A percentile compares a stretch with the other conserved stretches of the same genome.
Evolutionary conservation across 2,329 filamentous ascomycete species (phyloP).

Genomic region (Cercospora sesami): DNA sequence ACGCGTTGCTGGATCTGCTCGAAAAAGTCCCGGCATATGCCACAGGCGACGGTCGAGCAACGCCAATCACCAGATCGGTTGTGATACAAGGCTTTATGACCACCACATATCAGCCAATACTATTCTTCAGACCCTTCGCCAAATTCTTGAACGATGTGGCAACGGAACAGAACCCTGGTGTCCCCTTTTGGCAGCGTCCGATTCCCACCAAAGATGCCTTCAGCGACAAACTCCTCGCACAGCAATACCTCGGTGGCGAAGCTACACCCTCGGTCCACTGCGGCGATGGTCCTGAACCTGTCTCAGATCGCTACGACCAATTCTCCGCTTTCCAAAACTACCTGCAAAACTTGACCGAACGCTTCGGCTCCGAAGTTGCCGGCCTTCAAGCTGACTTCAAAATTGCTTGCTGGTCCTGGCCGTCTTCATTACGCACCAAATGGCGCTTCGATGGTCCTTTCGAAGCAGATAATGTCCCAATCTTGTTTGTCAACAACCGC

Average conservation of each 20-base stretch:
- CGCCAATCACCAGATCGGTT: constrained; percentile 22
- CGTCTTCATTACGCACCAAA: constrained; percentile 25
- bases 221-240: constrained; percentile 23
- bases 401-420: constrained; percentile 29
- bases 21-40: constrained; percentile 21
- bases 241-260: constrained; percentile 26
- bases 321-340: constrained; percentile 22
- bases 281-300: constrained; percentile 24
- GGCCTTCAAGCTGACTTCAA: constrained; percentile 28
- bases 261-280: constrained; percentile 24
- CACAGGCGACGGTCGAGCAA: constrained; percentile 23
- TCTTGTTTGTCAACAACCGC: constrained; percentile 28
- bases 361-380: constrained; percentile 24
- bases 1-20: constrained; percentile 20
- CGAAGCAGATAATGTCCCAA: constrained; percentile 18
- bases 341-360: constrained; percentile 18
- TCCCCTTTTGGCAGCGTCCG: constrained; percentile 26
- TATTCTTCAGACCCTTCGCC: constrained; percentile 25
- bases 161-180: constrained; percentile 18
- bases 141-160: constrained; percentile 23
- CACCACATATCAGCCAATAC: constrained; percentile 25
- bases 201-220: constrained; percentile 25
- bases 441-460: constrained; percentile 27
- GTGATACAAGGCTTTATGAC: constrained; percentile 26
- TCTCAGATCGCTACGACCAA: constrained; percentile 3